Percentiles rank a stretch among this genome's conserved stretches.
These are phyloP conservation scores for Trapa incisa DNA, from an alignment of 345 rosid species.

Conservation along the genomic window DNA sequence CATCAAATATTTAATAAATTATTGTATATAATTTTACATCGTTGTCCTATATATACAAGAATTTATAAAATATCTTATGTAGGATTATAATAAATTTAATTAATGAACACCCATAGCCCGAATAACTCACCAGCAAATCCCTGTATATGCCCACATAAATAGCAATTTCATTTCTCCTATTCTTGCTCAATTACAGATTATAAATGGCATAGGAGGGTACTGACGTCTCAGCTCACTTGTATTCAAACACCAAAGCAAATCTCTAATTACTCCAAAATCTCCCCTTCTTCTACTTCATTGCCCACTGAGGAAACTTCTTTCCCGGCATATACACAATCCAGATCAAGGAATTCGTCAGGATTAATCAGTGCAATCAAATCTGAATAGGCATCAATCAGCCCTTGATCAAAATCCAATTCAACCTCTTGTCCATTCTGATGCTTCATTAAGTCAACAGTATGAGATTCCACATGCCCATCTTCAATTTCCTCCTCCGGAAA, in stretches of 20 bases:
- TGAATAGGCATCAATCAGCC: constrained; percentile 47
- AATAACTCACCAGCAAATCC: no score
- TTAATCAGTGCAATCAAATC: constrained; percentile 52
- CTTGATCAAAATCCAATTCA: constrained; percentile 61
- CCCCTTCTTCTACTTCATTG: constrained; percentile 82
- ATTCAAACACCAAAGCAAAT: not conserved
- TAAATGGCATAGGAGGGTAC: no score
- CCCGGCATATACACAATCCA: constrained; percentile 39
- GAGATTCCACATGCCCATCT: constrained; percentile 30
- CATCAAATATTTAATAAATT: no score
- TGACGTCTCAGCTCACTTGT: no score
- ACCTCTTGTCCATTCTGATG: constrained; percentile 13
- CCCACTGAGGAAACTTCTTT: constrained; percentile 14
- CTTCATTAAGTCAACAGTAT: constrained; percentile 31
- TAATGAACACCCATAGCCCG: no score
- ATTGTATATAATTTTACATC: no score
- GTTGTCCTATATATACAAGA: no score
- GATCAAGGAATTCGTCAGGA: constrained; percentile 58
- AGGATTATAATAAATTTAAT: no score
- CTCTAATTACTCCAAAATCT: constrained; percentile 33
- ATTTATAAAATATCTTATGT: no score
- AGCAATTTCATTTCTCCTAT: no score
- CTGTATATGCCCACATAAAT: no score
- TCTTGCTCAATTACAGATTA: no score
- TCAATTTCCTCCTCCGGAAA: constrained; percentile 65